Base-by-base conservation (phyloP, 202 grass and related monocot genomes). In the Elaeis oleifera region DNA sequence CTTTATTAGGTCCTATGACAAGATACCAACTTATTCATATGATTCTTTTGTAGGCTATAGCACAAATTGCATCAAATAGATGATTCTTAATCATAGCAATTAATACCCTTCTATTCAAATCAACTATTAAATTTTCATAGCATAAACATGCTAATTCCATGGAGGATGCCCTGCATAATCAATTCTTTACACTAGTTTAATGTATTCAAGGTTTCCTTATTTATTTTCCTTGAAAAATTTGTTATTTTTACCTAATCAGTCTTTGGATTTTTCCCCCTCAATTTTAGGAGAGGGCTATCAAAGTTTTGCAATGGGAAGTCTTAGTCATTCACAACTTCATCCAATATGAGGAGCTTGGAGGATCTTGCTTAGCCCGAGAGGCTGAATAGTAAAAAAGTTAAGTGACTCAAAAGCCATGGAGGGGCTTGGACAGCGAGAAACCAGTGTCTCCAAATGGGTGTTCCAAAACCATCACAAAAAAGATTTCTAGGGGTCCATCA, bases 351-450 rank as follows among this genome's bases (percentile, higher is more conserved):
- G 61, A 71, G 69, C 65, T 61, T 95, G 58, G 86, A 95, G 65
- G 90, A 95, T 71, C 69, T 95, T 65, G 78, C 72, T 18, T 88
- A 95, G 83, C 85, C 85, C 58, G 86, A 95, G 68, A 87, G 59
- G 56, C 69, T 75, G 7, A 64, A 50, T 27, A 72, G 74, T 70
- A 77, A 70, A 78, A 87, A 71, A 78, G 58, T 85, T 32, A 90
- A 90, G 71, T 59, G 83, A 18, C 88, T 65, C 78, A 88, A 80
- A 67, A 85, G 86, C 64, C 80, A 82, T 60, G 86, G 23, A 28
- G 54, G 83, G 53, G 79, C 3, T 79, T 71, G 44, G 79, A 81
- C 23, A 49, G 18, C 68, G 71, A 77, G 67, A 58, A 51, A 49
- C 56, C 23, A 14, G 5, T 81, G 14, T 57, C 19, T 21, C 59